Percentiles rank a stretch among this genome's conserved stretches.
These are phyloP conservation scores for Mrakia hoshinonis DNA, from an alignment of 768 basidiomycete genomes.

Conservation along the genomic window DNA sequence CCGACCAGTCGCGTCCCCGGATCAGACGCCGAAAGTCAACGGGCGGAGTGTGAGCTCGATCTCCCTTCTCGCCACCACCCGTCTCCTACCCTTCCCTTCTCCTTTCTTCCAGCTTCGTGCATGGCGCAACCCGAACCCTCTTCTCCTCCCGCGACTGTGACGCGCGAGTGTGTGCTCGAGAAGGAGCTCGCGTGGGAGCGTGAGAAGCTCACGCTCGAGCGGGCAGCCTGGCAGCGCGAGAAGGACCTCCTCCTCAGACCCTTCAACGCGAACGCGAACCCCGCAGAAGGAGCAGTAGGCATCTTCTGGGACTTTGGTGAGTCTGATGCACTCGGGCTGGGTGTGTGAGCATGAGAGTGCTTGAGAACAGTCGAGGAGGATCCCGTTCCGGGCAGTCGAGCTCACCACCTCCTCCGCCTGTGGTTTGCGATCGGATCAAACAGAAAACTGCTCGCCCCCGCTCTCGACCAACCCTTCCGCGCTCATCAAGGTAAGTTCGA, in stretches of 20 bases:
- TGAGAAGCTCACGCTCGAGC: constrained; percentile 1
- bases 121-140: not conserved
- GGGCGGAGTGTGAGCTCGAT: not conserved
- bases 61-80: not conserved
- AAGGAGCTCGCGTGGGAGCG: constrained; percentile 14
- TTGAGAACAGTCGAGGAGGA: not conserved
- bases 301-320: constrained; percentile 22
- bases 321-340: not conserved
- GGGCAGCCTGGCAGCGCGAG: not conserved
- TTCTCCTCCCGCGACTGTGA: not conserved
- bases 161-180: not conserved
- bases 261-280: not conserved
- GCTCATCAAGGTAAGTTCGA: too few relatives aligned
- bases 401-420: not conserved
- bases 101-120: not conserved
- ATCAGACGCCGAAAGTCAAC: too few relatives aligned
- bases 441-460: constrained; percentile 22
- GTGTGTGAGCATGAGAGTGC: too few relatives aligned
- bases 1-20: too few relatives aligned
- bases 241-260: constrained; percentile 14
- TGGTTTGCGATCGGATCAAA: not conserved
- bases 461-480: constrained; percentile 16
- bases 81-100: not conserved
- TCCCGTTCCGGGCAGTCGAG: not conserved
- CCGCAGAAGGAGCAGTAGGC: not conserved